phyloP scores from a whole-genome alignment of 202 grass and related monocot species.

The Panicum virgatum region DNA sequence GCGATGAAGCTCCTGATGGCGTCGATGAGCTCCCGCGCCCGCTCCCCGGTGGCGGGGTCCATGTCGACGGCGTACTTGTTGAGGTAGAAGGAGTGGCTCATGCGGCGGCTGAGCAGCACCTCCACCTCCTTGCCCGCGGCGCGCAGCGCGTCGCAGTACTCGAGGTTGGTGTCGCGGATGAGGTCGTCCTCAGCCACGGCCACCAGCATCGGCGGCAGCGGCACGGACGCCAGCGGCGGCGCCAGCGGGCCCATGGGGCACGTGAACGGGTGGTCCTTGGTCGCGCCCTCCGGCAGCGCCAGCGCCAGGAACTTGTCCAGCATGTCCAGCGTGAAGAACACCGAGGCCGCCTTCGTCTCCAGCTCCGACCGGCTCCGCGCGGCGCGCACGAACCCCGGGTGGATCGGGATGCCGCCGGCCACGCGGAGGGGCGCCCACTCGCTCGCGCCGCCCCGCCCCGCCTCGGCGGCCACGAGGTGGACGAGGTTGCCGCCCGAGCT shows the following conservation, averaged over 20 bases:
- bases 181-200: constrained; percentile 74
- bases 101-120: constrained; percentile 63
- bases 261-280: constrained; percentile 88
- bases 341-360: constrained; percentile 48
- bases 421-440: constrained; percentile 60
- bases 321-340: constrained; percentile 98
- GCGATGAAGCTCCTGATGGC: constrained; percentile 67
- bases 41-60: constrained; percentile 60
- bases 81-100: constrained; percentile 96
- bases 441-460: neutral
- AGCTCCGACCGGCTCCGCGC: constrained; percentile 76
- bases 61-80: constrained; percentile 90
- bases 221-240: constrained; percentile 63
- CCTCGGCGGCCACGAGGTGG: constrained; percentile 55
- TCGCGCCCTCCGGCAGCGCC: constrained; percentile 65
- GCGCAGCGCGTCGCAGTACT: constrained; percentile 75
- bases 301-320: constrained; percentile 77
- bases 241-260: constrained; percentile 81
- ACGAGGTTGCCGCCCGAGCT: constrained; percentile 95
- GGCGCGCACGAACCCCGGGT: constrained; percentile 81
- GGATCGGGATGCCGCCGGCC: constrained; percentile 72
- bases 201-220: constrained; percentile 75
- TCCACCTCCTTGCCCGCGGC: constrained; percentile 79
- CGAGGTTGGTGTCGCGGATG: constrained; percentile 80
- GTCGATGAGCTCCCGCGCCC: constrained; percentile 61